phyloP scores from a whole-genome alignment of 345 rosid genomes.

The Punica granatum region DNA sequence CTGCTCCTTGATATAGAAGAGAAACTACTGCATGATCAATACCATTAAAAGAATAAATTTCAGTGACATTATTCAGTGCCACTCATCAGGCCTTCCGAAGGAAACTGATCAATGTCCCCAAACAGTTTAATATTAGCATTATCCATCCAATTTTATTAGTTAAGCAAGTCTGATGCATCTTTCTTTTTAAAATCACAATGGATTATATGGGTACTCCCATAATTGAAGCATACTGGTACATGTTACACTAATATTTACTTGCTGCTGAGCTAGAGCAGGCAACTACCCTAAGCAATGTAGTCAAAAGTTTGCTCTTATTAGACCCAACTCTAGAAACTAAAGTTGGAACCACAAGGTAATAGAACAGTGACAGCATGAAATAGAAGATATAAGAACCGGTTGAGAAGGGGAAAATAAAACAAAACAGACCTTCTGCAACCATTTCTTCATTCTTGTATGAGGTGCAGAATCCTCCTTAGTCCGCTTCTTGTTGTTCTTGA shows the following conservation, averaged over 20 bases:
- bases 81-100: neutral
- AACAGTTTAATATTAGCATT: neutral
- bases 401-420: neutral
- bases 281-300: too few species aligned
- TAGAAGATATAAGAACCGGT: neutral
- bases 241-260: too few species aligned
- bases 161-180: neutral
- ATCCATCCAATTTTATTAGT: neutral
- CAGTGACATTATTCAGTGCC: neutral
- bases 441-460: constrained; percentile 73
- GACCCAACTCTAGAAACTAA: too few species aligned
- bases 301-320: too few species aligned
- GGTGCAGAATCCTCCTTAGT: constrained; percentile 59
- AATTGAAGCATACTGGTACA: neutral
- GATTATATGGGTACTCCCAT: neutral
- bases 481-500: constrained; percentile 84
- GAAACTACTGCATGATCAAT: neutral
- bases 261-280: too few species aligned
- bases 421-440: constrained; percentile 79
- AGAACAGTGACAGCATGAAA: neutral
- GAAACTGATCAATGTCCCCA: neutral
- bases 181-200: neutral
- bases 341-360: neutral
- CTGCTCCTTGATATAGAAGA: neutral
- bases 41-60: neutral